phyloP scores from a whole-genome alignment of 208 protist genomes.

The Acanthamoeba healyi region DNA sequence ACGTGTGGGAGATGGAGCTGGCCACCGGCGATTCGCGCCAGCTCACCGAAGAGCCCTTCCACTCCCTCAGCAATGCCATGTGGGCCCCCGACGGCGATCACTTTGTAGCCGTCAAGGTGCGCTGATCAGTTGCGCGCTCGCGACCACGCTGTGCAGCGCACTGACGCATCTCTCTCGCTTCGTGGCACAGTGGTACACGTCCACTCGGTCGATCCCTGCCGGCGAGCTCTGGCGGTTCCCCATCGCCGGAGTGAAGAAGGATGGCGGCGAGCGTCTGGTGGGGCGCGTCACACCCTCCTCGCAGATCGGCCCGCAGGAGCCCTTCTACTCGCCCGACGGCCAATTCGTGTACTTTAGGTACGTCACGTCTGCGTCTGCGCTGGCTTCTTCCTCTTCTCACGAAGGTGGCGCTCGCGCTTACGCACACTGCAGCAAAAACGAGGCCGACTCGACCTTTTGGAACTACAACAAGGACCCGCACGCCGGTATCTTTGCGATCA shows the following conservation, averaged over 20 bases:
- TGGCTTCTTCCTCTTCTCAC: not conserved
- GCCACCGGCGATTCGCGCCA: not conserved
- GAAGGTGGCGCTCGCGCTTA: not conserved
- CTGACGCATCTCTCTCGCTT: not conserved
- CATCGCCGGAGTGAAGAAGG: not conserved
- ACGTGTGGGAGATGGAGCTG: constrained; percentile 59
- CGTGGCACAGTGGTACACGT: constrained; percentile 46
- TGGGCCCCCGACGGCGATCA: not conserved
- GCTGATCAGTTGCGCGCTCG: not conserved
- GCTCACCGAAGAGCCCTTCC: constrained; percentile 9
- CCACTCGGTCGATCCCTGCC: constrained; percentile 38
- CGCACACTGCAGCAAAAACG: not conserved
- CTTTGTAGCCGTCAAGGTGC: constrained; percentile 17
- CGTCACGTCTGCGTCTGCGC: not conserved
- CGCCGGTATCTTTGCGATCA: constrained; percentile 58
- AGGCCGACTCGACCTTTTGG: not conserved
- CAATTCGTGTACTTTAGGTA: constrained; percentile 58
- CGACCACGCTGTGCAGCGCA: not conserved
- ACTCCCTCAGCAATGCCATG: not conserved
- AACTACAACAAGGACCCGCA: constrained; percentile 75
- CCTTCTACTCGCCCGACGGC: constrained; percentile 7
- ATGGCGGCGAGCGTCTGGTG: not conserved
- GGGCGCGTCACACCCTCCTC: not conserved
- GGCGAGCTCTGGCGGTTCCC: constrained; percentile 62
- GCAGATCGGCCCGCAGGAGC: constrained; percentile 69